Base-by-base conservation (phyloP, 2,329 filamentous ascomycete genomes). In the Whalleya microplaca region DNA sequence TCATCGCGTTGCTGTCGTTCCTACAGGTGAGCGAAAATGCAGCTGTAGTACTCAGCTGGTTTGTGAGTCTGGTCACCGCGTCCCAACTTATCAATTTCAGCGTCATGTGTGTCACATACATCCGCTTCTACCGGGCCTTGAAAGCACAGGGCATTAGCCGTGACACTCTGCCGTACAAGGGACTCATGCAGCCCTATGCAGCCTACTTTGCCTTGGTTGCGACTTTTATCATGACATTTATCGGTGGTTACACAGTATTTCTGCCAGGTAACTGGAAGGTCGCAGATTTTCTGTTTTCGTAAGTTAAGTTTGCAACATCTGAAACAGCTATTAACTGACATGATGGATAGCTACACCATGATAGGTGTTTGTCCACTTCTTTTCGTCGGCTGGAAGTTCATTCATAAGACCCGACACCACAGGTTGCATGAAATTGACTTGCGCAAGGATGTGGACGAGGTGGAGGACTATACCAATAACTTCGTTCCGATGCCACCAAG, bases 161-260 rank as follows among this genome's bases (percentile, higher is more conserved):
- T 5, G 79, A 85, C 40, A 80, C 79, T 0, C 74, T 94, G n/a
- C 89, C 89, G 0, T 92, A 91, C 75, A 86, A 82, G 61, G 85
- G 85, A 0, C 80, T 80, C 59, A 79, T 84, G 43, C 89, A 92
- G 75, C 91, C 91, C 2, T 93, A 86, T 64, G 80, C 84, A 0
- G 89, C 90, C 0, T 93, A 83, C 68, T 85, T 87, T 47, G 86
- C 84, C 0, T 73, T 91, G 5, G 69, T 76, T 0, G 84, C 82
- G 21, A 89, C 86, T 1, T 82, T 84, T 47, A 71, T 89, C 61
- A 92, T 94, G 86, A 83, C 86, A 0, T 85, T 93, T 64, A 85
- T 92, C 1, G 85, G 88, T 8, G 90, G 90, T 0, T 94, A 92
- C 61, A 82, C 86, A 0, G 88, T 93, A 1, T 95, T 94, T 66